Conservation (phyloP, 2,329 filamentous ascomycete species). For the Neonectria coccinea region DNA sequence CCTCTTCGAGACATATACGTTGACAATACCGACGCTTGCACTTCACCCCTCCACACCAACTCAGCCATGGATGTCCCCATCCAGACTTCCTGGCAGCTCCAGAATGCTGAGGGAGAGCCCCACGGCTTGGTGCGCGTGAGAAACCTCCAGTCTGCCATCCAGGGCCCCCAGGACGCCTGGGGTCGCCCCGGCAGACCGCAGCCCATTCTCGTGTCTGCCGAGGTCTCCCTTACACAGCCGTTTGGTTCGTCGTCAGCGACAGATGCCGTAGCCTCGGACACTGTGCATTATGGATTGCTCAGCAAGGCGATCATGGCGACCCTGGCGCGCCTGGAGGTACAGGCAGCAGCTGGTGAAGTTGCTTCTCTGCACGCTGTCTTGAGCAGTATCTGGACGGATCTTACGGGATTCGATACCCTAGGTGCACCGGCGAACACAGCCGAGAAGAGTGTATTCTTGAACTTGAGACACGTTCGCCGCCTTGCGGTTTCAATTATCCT, state of each 20-base stretch:
- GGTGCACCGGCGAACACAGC: slow-evolving; percentile 19
- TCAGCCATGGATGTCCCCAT: slow-evolving; percentile 38
- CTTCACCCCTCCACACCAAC: not conserved
- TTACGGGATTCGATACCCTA: slow-evolving; percentile 43
- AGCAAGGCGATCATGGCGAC: slow-evolving; percentile 72
- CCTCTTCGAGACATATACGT: too few relatives aligned
- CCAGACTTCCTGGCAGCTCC: slow-evolving; percentile 42
- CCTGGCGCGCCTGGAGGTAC: slow-evolving; percentile 50
- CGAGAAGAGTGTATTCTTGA: slow-evolving; percentile 47
- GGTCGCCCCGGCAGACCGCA: slow-evolving; percentile 69
- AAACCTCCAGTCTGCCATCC: slow-evolving; percentile 69
- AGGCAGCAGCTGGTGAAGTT: slow-evolving; percentile 7
- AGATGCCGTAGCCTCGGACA: slow-evolving; percentile 75
- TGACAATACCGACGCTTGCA: too few relatives aligned
- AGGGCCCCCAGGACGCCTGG: slow-evolving; percentile 76
- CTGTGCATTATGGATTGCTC: slow-evolving; percentile 79
- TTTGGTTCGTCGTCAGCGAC: slow-evolving; percentile 69
- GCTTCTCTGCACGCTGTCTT: slow-evolving; percentile 46
- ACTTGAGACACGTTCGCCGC: slow-evolving; percentile 53
- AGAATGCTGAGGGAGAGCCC: slow-evolving; percentile 43
- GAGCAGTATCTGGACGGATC: slow-evolving; percentile 49
- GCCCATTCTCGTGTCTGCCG: slow-evolving; percentile 70
- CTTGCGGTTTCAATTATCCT: slow-evolving; percentile 67
- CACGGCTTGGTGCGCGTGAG: slow-evolving; percentile 67
- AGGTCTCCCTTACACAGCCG: slow-evolving; percentile 64